These are phyloP conservation scores for Entomortierella parvispora DNA, from an alignment of 192 early-diverging fungal genomes.

Conservation along the genomic window DNA sequence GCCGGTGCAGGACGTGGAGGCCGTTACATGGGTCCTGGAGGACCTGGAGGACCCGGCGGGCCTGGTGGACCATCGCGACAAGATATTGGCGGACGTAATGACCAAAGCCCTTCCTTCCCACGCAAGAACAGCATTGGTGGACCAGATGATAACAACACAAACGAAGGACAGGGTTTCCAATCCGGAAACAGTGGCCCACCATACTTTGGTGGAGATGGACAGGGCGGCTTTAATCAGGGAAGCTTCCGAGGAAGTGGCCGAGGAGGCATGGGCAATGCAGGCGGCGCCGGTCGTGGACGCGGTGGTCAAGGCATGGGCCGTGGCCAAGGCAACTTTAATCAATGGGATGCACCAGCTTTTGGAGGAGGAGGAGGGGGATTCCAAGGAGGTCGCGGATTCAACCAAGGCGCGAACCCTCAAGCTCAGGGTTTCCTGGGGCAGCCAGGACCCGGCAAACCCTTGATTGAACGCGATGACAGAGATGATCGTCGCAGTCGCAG, in stretches of 20 bases:
- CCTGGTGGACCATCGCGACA: conserved; percentile 27
- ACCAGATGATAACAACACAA: conserved; percentile 1
- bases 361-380: conserved; percentile 14
- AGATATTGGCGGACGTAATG: conserved; percentile 22
- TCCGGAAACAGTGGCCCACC: conserved; percentile 7
- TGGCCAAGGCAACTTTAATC: conserved; percentile 18
- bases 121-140: conserved; percentile 26
- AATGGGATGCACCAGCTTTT: conserved; percentile 29
- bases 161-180: conserved; percentile 17
- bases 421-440: conserved; percentile 20
- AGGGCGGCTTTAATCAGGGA: conserved; percentile 23
- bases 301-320: conserved; percentile 15
- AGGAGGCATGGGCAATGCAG: conserved; percentile 27
- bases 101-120: conserved; percentile 21
- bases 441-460: not conserved
- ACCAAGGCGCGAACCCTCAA: conserved; percentile 29
- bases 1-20: conserved; percentile 40
- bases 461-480: conserved; percentile 17
- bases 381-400: conserved; percentile 32
- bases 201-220: conserved; percentile 23
- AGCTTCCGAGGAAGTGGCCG: conserved; percentile 34
- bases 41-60: conserved; percentile 17
- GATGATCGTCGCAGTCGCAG: conserved; percentile 39
- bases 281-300: conserved; percentile 16
- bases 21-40: conserved; percentile 26